Evolutionary conservation across 2,329 filamentous ascomycete genomes (phyloP).

Genomic region (Cladosporium sp.): DNA sequence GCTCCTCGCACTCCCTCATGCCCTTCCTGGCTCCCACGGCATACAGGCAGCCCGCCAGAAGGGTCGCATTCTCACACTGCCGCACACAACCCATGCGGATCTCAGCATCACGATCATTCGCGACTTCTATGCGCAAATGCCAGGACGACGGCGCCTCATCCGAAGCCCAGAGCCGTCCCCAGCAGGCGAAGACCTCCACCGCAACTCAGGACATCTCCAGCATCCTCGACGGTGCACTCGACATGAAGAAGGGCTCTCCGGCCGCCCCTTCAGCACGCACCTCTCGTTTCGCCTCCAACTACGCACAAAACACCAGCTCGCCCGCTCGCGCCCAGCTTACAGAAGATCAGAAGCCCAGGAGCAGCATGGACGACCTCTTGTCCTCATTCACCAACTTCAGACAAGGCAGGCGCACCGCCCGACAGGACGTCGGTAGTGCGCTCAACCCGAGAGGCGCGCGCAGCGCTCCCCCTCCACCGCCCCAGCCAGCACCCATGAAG

Average conservation of each 20-base stretch:
- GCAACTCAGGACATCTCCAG: slow-evolving; percentile 20
- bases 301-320: slow-evolving; percentile 22
- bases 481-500: slow-evolving; percentile 23
- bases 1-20: slow-evolving; percentile 23
- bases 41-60: slow-evolving; percentile 13
- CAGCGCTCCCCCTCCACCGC: slow-evolving; percentile 7
- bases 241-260: slow-evolving; percentile 26
- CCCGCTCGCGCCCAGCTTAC: slow-evolving; percentile 14
- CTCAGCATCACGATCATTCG: slow-evolving; percentile 20
- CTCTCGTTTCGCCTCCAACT: slow-evolving; percentile 25
- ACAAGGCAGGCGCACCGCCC: background rate
- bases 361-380: slow-evolving; percentile 19
- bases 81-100: slow-evolving; percentile 13
- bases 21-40: slow-evolving; percentile 21
- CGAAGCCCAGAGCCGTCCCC: slow-evolving; percentile 12
- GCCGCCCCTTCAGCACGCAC: slow-evolving; percentile 21
- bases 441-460: slow-evolving; percentile 14
- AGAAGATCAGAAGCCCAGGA: slow-evolving; percentile 1
- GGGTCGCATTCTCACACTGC: slow-evolving; percentile 16
- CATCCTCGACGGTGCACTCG: slow-evolving; percentile 28
- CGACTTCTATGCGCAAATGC: slow-evolving; percentile 9
- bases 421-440: slow-evolving; percentile 9
- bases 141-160: slow-evolving; percentile 14
- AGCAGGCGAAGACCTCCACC: slow-evolving; percentile 15
- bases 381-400: background rate